Percentiles rank a stretch among this genome's conserved stretches.
Evolutionary conservation across 768 basidiomycete species (phyloP).

Genomic region (Termitomyces sp.): DNA sequence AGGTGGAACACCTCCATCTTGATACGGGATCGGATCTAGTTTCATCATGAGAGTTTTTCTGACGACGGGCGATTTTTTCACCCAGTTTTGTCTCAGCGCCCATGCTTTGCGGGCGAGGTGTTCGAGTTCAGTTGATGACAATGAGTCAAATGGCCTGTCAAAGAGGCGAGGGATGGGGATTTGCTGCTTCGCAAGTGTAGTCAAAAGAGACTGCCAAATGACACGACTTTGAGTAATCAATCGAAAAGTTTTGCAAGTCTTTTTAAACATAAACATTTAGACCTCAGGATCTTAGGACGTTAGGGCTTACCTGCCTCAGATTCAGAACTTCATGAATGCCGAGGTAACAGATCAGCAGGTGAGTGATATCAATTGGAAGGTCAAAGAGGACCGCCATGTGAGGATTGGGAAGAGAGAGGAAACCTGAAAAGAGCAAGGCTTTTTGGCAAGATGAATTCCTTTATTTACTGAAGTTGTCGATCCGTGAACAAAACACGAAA

Average conservation of each 20-base stretch:
- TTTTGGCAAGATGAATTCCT: not conserved
- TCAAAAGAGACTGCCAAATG: conserved; percentile 45
- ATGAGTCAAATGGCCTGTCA: conserved; percentile 21
- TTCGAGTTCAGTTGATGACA: conserved; percentile 43
- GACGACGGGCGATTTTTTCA: conserved; percentile 27
- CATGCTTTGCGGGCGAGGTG: conserved; percentile 30
- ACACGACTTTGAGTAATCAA: conserved; percentile 38
- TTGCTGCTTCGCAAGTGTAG: conserved; percentile 30
- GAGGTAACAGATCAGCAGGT: conserved; percentile 36
- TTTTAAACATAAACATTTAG: conserved; percentile 15
- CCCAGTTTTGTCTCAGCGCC: conserved; percentile 45
- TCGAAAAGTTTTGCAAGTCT: conserved; percentile 44
- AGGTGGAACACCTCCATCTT: conserved; percentile 30
- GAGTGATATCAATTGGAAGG: conserved; percentile 45
- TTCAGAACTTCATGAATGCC: conserved; percentile 34
- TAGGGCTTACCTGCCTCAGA: conserved; percentile 40
- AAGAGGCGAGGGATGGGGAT: conserved; percentile 41
- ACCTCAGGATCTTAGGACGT: not conserved
- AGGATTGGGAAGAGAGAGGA: not conserved
- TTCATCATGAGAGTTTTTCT: conserved; percentile 15
- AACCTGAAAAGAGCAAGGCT: not conserved
- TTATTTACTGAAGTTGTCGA: not conserved
- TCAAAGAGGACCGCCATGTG: conserved; percentile 10
- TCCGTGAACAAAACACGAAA: not conserved
- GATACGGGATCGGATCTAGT: conserved; percentile 16